phyloP scores from a whole-genome alignment of 2,329 filamentous ascomycete genomes.

The Zasmidium angulare region DNA sequence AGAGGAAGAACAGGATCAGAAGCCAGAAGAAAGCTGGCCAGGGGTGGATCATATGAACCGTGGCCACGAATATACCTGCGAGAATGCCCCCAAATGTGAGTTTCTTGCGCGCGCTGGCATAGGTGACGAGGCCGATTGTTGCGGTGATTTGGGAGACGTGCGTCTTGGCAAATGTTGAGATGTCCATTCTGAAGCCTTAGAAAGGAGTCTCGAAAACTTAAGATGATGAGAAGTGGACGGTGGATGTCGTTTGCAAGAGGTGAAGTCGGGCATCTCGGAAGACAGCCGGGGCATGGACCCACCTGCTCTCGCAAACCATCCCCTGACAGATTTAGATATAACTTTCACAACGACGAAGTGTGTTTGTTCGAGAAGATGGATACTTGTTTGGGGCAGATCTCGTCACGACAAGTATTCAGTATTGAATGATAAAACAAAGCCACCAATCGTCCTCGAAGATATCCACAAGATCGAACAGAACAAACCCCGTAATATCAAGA shows the following conservation, averaged over 20 bases:
- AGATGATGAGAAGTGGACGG: background rate
- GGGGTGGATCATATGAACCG: conserved; percentile 83
- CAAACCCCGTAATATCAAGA: too few species aligned
- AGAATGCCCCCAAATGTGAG: conserved; percentile 76
- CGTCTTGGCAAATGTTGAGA: conserved; percentile 22
- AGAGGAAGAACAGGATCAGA: conserved; percentile 80
- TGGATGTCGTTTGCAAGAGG: background rate
- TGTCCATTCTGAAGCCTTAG: conserved; percentile 19
- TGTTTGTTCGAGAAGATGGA: too few species aligned
- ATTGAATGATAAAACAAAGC: too few species aligned
- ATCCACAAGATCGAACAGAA: too few species aligned
- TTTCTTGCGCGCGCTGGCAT: conserved; percentile 47
- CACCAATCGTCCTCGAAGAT: too few species aligned
- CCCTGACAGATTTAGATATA: too few species aligned
- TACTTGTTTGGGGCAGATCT: too few species aligned
- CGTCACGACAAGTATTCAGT: too few species aligned
- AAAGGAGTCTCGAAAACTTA: background rate
- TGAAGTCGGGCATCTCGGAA: background rate
- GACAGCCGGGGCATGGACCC: background rate
- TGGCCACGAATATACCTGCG: conserved; percentile 70
- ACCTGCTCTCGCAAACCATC: background rate
- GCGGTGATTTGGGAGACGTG: conserved; percentile 32
- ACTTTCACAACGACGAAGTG: too few species aligned
- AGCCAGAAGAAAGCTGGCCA: conserved; percentile 90
- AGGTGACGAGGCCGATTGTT: conserved; percentile 46